Evolutionary conservation across 352 stramenopile genomes (phyloP).

Genomic region (Phytophthora constricta): DNA sequence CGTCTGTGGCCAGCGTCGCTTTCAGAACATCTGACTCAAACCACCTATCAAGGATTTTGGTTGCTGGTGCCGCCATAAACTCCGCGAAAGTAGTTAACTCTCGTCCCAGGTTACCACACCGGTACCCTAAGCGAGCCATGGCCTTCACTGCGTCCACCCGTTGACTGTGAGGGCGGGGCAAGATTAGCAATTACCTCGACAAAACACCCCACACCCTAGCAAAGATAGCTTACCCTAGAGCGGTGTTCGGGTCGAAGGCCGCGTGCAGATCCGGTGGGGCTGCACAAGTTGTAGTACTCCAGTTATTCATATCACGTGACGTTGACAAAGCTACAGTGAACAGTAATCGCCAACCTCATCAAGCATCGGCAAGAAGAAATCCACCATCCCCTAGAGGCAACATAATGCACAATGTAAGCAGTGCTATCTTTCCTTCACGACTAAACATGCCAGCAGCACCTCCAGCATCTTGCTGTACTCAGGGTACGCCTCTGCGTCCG

Average conservation of each 20-base stretch:
- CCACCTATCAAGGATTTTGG: conserved; percentile 90
- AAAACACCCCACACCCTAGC: not conserved
- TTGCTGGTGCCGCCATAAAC: conserved; percentile 88
- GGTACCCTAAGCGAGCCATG: conserved; percentile 70
- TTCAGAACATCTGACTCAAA: conserved; percentile 92
- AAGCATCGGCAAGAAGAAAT: conserved; percentile 85
- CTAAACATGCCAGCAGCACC: conserved; percentile 33
- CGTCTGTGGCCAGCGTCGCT: conserved; percentile 91
- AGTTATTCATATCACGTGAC: not conserved
- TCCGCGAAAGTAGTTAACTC: conserved; percentile 86
- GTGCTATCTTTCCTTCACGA: not conserved
- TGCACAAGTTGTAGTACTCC: conserved; percentile 18
- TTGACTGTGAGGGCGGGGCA: conserved; percentile 35
- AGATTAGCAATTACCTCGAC: not conserved
- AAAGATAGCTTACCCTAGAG: conserved; percentile 38
- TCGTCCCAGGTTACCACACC: conserved; percentile 68
- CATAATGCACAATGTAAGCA: not conserved
- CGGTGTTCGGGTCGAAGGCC: conserved; percentile 57
- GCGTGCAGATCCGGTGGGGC: conserved; percentile 77
- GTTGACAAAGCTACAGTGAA: not conserved
- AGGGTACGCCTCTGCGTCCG: conserved; percentile 81
- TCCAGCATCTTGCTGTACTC: conserved; percentile 86
- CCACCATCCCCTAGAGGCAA: conserved; percentile 64
- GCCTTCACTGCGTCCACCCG: conserved; percentile 72
- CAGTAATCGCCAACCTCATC: conserved; percentile 67